Conservation (phyloP, 768 basidiomycete genomes). For the Pulveroboletus sp. region DNA sequence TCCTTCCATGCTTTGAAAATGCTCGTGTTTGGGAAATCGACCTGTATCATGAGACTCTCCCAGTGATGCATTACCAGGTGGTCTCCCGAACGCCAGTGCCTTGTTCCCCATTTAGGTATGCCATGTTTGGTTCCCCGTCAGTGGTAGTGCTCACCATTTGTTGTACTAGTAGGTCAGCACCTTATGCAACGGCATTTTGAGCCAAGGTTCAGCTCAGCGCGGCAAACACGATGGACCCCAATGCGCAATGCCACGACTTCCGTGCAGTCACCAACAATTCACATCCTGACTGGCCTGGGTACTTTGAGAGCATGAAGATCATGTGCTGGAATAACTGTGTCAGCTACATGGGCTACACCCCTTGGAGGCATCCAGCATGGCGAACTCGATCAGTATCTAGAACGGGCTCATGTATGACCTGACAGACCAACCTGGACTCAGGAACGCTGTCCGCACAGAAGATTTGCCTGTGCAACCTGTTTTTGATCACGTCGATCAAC, state of each 20-base stretch:
- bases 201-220: slow-evolving; percentile 79
- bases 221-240: slow-evolving; percentile 69
- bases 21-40: too few species aligned
- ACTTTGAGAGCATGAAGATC: slow-evolving; percentile 88
- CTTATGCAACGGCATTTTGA: slow-evolving; percentile 82
- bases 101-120: too few species aligned
- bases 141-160: too few species aligned
- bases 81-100: too few species aligned
- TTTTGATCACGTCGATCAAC: neutral
- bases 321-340: slow-evolving; percentile 88
- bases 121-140: too few species aligned
- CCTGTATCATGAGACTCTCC: too few species aligned
- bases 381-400: slow-evolving; percentile 78
- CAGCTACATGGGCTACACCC: slow-evolving; percentile 85
- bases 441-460: slow-evolving; percentile 68
- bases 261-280: slow-evolving; percentile 83
- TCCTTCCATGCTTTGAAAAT: too few species aligned
- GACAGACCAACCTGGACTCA: slow-evolving; percentile 54
- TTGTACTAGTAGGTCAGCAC: slow-evolving; percentile 89
- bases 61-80: too few species aligned
- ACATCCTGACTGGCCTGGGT: slow-evolving; percentile 98
- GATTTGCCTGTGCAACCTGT: neutral
- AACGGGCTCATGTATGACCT: slow-evolving; percentile 84
- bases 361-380: slow-evolving; percentile 69
- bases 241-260: slow-evolving; percentile 93